Conservation (phyloP, 2,329 filamentous ascomycete genomes). For the Penicillium sclerotigenum region DNA sequence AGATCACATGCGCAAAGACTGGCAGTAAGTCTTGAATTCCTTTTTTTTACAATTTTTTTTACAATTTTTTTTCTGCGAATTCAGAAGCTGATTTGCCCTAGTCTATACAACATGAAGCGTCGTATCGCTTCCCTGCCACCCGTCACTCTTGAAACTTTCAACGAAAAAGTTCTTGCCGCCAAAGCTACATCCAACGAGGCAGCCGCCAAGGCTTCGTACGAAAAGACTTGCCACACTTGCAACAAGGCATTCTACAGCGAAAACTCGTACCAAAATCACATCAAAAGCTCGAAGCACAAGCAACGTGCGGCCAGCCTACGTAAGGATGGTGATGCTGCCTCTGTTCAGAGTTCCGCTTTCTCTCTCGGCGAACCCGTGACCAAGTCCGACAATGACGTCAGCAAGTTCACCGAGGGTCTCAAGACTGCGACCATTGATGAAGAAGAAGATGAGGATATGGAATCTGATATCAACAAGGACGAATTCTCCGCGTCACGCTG, state of each 20-base stretch:
- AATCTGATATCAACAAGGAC: constrained; percentile 45
- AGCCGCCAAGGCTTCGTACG: constrained; percentile 82
- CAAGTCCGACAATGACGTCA: constrained; percentile 63
- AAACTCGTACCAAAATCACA: constrained; percentile 90
- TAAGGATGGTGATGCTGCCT: constrained; percentile 59
- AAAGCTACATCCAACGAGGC: constrained; percentile 80
- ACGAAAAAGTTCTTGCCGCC: constrained; percentile 90
- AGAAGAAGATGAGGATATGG: constrained; percentile 47
- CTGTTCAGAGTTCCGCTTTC: constrained; percentile 86
- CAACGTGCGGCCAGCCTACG: constrained; percentile 57
- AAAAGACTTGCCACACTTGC: constrained; percentile 77
- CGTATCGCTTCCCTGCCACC: constrained; percentile 86
- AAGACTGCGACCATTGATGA: constrained; percentile 58
- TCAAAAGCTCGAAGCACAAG: constrained; percentile 87
- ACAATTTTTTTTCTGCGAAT: not conserved
- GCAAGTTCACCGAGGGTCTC: constrained; percentile 71
- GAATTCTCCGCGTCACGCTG: constrained; percentile 59
- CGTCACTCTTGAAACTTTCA: constrained; percentile 87
- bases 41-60: not conserved
- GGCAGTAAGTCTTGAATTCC: constrained; percentile 69
- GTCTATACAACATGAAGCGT: constrained; percentile 94
- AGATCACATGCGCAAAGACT: constrained; percentile 96
- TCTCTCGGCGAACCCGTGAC: constrained; percentile 77
- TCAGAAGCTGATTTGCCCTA: constrained; percentile 35
- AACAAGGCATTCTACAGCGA: constrained; percentile 94